phyloP scores from a whole-genome alignment of 208 protist species.

The Leishmania aethiopica region DNA sequence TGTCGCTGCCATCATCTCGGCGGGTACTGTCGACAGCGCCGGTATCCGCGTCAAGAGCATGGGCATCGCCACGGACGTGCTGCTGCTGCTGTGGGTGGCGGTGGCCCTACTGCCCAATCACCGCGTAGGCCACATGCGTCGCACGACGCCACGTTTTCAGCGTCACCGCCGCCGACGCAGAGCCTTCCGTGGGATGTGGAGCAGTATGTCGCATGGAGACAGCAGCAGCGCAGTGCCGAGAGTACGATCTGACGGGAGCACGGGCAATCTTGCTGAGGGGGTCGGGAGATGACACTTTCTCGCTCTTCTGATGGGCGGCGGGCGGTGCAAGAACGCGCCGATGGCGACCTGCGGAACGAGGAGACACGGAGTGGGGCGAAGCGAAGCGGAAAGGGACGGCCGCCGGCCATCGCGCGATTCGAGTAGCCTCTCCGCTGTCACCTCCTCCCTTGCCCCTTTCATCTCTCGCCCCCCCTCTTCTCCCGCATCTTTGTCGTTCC shows the following conservation, averaged over 20 bases:
- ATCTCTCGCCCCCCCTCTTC: background rate
- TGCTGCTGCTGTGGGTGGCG: background rate
- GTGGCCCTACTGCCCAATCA: background rate
- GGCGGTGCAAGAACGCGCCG: background rate
- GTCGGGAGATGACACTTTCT: background rate
- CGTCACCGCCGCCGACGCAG: background rate
- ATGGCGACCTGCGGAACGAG: background rate
- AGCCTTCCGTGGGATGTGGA: slow-evolving; percentile 9
- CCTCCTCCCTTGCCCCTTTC: background rate
- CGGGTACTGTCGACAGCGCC: background rate
- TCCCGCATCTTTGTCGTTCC: background rate
- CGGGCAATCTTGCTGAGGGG: background rate
- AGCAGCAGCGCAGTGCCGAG: background rate
- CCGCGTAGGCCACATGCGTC: background rate
- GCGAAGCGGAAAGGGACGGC: background rate
- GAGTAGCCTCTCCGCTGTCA: background rate
- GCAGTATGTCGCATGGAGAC: slow-evolving; percentile 5
- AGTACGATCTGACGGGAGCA: background rate
- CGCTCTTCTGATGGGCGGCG: background rate
- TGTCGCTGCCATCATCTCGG: background rate
- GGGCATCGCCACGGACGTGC: background rate
- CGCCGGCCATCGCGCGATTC: background rate
- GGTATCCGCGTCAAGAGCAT: background rate
- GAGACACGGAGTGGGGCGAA: background rate
- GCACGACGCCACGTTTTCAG: background rate